Conservation (phyloP, 1,284 basidiomycete species). For the Pholiota adiposa region DNA sequence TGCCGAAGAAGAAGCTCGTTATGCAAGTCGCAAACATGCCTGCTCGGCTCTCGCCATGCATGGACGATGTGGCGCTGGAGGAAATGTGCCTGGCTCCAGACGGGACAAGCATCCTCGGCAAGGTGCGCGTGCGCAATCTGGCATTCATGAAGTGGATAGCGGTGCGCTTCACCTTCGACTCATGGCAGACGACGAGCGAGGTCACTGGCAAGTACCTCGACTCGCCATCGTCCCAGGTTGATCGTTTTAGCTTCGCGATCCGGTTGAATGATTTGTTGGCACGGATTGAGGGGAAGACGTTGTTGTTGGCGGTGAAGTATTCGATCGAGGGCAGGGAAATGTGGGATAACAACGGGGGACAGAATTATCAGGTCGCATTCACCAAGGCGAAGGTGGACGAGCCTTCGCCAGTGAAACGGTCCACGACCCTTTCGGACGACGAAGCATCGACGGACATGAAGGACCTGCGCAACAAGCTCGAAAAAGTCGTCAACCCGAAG, state of each 20-base stretch:
- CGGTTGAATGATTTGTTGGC: conserved; percentile 66
- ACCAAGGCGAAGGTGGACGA: conserved; percentile 30
- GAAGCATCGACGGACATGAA: conserved; percentile 38
- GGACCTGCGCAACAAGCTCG: conserved; percentile 57
- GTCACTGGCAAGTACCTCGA: conserved; percentile 82
- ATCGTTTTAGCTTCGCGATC: conserved; percentile 73
- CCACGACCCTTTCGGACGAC: conserved; percentile 26
- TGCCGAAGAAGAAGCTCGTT: conserved; percentile 38
- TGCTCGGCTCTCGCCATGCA: conserved; percentile 31
- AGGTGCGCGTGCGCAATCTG: conserved; percentile 83
- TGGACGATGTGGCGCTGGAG: conserved; percentile 54
- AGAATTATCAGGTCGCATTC: conserved; percentile 81
- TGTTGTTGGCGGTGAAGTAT: conserved; percentile 85
- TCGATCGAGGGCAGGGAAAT: conserved; percentile 71
- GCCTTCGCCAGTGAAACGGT: conserved; percentile 16
- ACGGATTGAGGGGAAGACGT: conserved; percentile 80
- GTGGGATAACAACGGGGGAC: conserved; percentile 91
- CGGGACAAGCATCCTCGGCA: conserved; percentile 62
- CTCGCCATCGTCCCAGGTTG: conserved; percentile 57
- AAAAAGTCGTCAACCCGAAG: conserved; percentile 53
- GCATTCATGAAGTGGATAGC: conserved; percentile 89
- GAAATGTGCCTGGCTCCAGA: conserved; percentile 65
- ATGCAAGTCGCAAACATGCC: conserved; percentile 65
- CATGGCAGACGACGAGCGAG: conserved; percentile 96
- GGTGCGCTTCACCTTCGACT: conserved; percentile 91